A percentile compares a stretch with the other conserved stretches of the same genome.
phyloP scores from a whole-genome alignment of 352 stramenopile genomes.

The Phytophthora constricta region DNA sequence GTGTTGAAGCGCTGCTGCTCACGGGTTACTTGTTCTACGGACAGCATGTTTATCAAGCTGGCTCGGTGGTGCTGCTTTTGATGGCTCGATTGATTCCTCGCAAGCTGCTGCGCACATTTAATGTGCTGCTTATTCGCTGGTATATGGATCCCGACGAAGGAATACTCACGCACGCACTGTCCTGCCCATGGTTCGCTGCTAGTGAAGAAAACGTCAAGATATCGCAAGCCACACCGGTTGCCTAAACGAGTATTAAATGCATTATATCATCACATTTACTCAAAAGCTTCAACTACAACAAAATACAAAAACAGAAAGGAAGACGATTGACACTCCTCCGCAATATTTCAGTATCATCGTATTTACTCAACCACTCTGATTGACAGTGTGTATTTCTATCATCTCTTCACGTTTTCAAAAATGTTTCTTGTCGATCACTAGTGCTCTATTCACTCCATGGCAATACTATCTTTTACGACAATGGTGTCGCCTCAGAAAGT shows the following conservation, averaged over 20 bases:
- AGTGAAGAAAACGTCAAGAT: conserved; percentile 28
- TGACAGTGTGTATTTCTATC: no score
- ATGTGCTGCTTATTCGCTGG: conserved; percentile 26
- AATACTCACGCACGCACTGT: conserved; percentile 12
- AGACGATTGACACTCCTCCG: no score
- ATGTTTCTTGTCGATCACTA: no score
- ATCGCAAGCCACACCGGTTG: conserved; percentile 20
- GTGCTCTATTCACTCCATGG: no score
- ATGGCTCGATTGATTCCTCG: conserved; percentile 17
- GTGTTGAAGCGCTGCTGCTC: conserved; percentile 23
- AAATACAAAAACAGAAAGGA: no score
- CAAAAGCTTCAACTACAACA: no score
- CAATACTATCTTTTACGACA: no score
- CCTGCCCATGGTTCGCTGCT: conserved; percentile 27
- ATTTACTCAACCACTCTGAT: no score
- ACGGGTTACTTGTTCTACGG: conserved; percentile 30
- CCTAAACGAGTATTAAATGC: background rate
- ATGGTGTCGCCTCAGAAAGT: no score
- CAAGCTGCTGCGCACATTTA: conserved; percentile 28
- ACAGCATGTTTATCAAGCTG: conserved; percentile 18
- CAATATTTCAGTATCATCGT: no score
- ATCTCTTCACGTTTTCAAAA: no score
- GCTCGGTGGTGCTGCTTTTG: conserved; percentile 23
- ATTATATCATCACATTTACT: no score
- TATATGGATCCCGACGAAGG: conserved; percentile 19